Evolutionary conservation across 352 stramenopile species (phyloP).

Genomic region (Sclerospora graminicola): DNA sequence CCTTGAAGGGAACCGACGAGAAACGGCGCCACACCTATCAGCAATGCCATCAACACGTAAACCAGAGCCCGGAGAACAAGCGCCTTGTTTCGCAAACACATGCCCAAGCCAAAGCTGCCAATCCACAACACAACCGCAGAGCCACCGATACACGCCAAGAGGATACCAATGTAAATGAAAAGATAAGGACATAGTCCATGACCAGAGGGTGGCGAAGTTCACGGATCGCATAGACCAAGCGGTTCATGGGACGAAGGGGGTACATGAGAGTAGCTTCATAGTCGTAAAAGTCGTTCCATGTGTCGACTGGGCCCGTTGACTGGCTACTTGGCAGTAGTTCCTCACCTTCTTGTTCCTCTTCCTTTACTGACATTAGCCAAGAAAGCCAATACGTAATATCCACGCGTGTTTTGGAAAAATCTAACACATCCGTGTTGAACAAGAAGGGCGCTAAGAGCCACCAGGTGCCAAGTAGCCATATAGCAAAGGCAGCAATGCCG

Average conservation of each 20-base stretch:
- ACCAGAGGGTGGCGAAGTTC: constrained; percentile 68
- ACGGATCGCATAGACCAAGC: constrained; percentile 60
- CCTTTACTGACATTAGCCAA: constrained; percentile 68
- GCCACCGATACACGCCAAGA: constrained; percentile 49
- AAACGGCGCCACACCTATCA: constrained; percentile 45
- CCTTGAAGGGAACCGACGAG: constrained; percentile 45
- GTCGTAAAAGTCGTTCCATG: constrained; percentile 70
- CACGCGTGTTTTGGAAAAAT: constrained; percentile 78
- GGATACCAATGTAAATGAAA: constrained; percentile 51
- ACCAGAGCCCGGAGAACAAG: constrained; percentile 39
- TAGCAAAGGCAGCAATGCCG: too few species aligned
- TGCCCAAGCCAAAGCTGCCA: constrained; percentile 36
- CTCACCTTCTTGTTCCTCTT: constrained; percentile 30
- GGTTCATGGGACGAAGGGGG: constrained; percentile 47
- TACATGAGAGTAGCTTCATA: constrained; percentile 67
- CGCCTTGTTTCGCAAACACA: constrained; percentile 55
- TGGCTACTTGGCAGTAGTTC: constrained; percentile 25
- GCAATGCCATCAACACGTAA: constrained; percentile 66
- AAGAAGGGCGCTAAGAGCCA: constrained; percentile 81
- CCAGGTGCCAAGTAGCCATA: constrained; percentile 58
- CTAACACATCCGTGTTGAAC: constrained; percentile 82
- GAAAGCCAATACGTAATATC: constrained; percentile 74
- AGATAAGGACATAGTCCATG: constrained; percentile 79
- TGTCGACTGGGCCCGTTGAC: constrained; percentile 25
- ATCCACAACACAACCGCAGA: constrained; percentile 60